A percentile compares a stretch with the other conserved stretches of the same genome.
Evolutionary conservation across 2,329 filamentous ascomycete genomes (phyloP).

Genomic region (Emmonsia crescens): DNA sequence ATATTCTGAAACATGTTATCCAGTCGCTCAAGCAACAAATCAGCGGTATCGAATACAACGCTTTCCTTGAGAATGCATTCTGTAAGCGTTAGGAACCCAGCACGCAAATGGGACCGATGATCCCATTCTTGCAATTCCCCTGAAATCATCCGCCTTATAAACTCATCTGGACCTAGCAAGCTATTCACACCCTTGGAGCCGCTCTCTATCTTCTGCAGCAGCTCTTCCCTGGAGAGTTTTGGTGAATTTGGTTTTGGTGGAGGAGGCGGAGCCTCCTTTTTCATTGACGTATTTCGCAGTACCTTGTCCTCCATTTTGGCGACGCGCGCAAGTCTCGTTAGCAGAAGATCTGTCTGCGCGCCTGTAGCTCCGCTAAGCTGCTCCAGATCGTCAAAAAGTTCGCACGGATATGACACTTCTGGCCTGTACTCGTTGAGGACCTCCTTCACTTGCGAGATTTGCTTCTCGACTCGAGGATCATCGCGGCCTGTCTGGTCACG

Average conservation of each 20-base stretch:
- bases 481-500: not conserved
- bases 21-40: not conserved
- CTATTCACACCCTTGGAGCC: not conserved
- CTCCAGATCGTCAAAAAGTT: constrained; percentile 7
- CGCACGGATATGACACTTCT: not conserved
- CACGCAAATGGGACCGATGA: constrained; percentile 2
- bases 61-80: not conserved
- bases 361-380: constrained; percentile 4
- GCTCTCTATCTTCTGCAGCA: not conserved
- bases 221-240: not conserved
- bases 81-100: not conserved
- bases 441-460: not conserved
- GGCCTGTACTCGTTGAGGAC: not conserved
- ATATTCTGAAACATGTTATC: constrained; percentile 4
- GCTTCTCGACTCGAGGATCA: not conserved
- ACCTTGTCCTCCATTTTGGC: not conserved
- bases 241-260: not conserved
- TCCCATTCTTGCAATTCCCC: not conserved
- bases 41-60: not conserved
- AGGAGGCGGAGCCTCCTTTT: not conserved
- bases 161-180: not conserved
- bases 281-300: not conserved
- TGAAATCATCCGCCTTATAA: not conserved
- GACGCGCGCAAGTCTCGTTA: not conserved
- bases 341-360: constrained; percentile 4